Evolutionary conservation across 2,329 filamentous ascomycete genomes (phyloP).

Genomic region (Beauveria caledonica): DNA sequence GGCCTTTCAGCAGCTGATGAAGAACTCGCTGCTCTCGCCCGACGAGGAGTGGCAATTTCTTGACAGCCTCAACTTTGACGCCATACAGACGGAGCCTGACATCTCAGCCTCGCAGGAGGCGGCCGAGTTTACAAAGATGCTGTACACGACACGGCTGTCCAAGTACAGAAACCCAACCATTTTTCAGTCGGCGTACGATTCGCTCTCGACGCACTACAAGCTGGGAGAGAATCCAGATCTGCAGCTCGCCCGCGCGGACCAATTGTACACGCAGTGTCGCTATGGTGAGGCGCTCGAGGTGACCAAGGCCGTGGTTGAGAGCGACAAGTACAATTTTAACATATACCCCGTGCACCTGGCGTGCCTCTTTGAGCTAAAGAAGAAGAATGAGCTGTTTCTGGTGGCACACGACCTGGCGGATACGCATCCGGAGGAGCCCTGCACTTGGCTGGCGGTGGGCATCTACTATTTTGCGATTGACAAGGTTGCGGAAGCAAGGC

Average conservation of each 20-base stretch:
- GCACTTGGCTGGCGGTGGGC: constrained; percentile 88
- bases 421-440: constrained; percentile 81
- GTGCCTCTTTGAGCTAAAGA: constrained; percentile 77
- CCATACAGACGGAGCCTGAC: constrained; percentile 59
- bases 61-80: constrained; percentile 83
- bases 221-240: constrained; percentile 82
- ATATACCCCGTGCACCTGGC: constrained; percentile 88
- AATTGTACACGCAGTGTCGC: constrained; percentile 88
- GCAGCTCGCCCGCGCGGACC: constrained; percentile 79
- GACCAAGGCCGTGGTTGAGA: constrained; percentile 72
- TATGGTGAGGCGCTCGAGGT: constrained; percentile 81
- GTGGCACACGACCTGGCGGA: constrained; percentile 90
- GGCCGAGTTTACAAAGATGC: constrained; percentile 87
- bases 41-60: constrained; percentile 87
- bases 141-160: constrained; percentile 90
- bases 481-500: constrained; percentile 84
- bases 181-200: constrained; percentile 80
- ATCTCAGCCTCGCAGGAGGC: constrained; percentile 70
- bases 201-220: constrained; percentile 87
- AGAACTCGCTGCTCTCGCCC: constrained; percentile 84
- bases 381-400: constrained; percentile 84
- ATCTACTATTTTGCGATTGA: constrained; percentile 88
- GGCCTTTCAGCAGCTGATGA: constrained; percentile 95
- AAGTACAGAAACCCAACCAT: constrained; percentile 86
- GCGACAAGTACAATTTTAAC: constrained; percentile 81